Base-by-base conservation (phyloP, 148 eudicot genomes). In the Fagopyrum homotropicum region DNA sequence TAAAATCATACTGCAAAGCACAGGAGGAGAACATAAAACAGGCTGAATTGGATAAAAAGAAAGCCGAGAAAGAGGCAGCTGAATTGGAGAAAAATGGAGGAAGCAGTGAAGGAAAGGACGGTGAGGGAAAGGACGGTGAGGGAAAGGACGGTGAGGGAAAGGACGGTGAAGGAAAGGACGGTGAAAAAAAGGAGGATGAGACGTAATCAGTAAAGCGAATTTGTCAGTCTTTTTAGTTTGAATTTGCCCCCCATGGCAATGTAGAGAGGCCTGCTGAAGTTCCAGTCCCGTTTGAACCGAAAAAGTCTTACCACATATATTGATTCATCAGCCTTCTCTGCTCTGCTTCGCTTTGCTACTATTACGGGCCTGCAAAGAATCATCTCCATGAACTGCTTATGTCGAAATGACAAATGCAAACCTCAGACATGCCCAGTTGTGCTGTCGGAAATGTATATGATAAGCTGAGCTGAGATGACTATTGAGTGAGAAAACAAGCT, bases 21-120 rank as follows among this genome's bases (percentile, higher is more conserved):
- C 93, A 89, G 60, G 91, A 89, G 55, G 93, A 89, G 81, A 89
- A 89, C 75, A 73, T 76, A 56, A 89, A 89, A 79, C 88, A 86
- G 78, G 91, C 86, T 51, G 93, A 89, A 74, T 75, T 87, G 63
- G 91, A 86, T 74, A 84, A 76, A 82, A 89, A 86, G 83, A 89
- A 84, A 80, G 89, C 89, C 74, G 85, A 81, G 57, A 89, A 85
- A 74, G 90, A 89, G 80, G 81, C 78, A 55, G 88, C 78, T 72
- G 88, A 89, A 78, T 79, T 75, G 82, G 93, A 87, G 79, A 82
- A 80, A 77, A 83, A 81, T 77, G 93, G 82, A 63, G 74, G 55
- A 45, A 40, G 15, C 54, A 46, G 2, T 47, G 46, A 52, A 46
- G 22, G 43, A 11, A 49, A 40, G 8, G 75, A 73, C 35, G 72